Evolutionary conservation across 208 protist genomes (phyloP), one percentile per base, ranked within the genome.

Genomic region (Lotmaria passim): DNA sequence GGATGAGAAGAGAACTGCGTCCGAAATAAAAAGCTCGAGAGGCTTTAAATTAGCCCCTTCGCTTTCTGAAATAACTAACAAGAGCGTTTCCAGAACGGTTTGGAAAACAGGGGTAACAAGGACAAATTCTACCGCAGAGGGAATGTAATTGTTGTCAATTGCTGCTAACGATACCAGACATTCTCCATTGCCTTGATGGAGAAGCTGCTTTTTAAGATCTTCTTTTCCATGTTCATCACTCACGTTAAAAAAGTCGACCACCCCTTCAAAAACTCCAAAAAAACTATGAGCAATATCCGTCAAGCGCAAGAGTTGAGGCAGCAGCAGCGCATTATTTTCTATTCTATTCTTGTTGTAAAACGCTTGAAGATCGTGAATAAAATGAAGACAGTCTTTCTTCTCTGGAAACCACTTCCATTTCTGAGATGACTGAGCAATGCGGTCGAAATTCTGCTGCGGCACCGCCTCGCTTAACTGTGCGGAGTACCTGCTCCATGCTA

Each of bases 341-440:
- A 14, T n/a, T 2, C 14, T 0, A 36, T 5, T 24, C 17, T 21
- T 24, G 14, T 17, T 2, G 52, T 31, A 59, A n/a, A 10, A 12
- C 0, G 1, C 19, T 24, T 60, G 34, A 2, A 68, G 1, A 17
- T 68, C 48, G 8, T 7, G 44, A 41, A 68, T 68, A 4, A 69
- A 26, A 11, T 60, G 24, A 28, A 3, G 12, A 26, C 63, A 60
- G 19, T 51, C 51, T 24, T 4, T n/a, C 24, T 44, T 58, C 8
- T 60, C 63, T 7, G 24, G n/a, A 60, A 69, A 60, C 51, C 50
- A 59, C 15, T 31, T 57, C 63, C 51, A 57, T 4, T 46, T 44
- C 26, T 59, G 21, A 48, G n/a, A 59, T 60, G 11, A 11, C 19
- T 3, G 8, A 6, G 46, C 44, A 11, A 51, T 31, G 19, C 26